Conservation (phyloP, 169 alveolate genomes). For the Besnoitia besnoiti region DNA sequence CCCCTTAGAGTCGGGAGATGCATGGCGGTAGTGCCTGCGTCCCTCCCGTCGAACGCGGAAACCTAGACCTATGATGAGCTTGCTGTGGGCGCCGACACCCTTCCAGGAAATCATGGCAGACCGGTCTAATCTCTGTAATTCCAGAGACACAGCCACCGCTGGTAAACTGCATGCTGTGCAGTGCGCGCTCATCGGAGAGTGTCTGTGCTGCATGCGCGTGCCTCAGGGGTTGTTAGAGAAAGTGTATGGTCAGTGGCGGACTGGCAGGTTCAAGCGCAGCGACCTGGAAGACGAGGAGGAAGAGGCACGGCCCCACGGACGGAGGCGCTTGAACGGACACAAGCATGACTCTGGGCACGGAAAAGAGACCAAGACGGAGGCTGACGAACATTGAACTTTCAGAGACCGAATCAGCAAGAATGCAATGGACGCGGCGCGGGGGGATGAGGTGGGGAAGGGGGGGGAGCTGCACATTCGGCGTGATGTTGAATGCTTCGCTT, state of each 20-base stretch:
- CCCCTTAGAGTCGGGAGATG: no score
- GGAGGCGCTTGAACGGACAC: background rate
- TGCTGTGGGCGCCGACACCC: no score
- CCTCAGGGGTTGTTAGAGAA: constrained; percentile 7
- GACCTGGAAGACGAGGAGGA: background rate
- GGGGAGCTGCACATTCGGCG: no score
- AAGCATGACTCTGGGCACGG: background rate
- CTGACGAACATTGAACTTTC: background rate
- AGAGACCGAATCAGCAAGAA: background rate
- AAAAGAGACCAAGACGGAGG: background rate
- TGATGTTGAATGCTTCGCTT: no score
- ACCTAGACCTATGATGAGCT: no score
- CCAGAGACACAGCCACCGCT: background rate
- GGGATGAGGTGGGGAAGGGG: no score
- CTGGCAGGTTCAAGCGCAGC: background rate
- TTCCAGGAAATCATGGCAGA: no score
- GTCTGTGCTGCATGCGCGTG: background rate
- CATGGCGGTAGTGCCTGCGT: no score
- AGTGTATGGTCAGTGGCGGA: background rate
- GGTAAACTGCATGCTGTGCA: background rate
- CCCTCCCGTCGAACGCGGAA: no score
- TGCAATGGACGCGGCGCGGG: background rate
- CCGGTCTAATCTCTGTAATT: no score
- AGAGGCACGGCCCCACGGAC: background rate
- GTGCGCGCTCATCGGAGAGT: background rate